Evolutionary conservation across 768 basidiomycete genomes (phyloP), one percentile per base, ranked within the genome.

Genomic region (Terana coerulea): DNA sequence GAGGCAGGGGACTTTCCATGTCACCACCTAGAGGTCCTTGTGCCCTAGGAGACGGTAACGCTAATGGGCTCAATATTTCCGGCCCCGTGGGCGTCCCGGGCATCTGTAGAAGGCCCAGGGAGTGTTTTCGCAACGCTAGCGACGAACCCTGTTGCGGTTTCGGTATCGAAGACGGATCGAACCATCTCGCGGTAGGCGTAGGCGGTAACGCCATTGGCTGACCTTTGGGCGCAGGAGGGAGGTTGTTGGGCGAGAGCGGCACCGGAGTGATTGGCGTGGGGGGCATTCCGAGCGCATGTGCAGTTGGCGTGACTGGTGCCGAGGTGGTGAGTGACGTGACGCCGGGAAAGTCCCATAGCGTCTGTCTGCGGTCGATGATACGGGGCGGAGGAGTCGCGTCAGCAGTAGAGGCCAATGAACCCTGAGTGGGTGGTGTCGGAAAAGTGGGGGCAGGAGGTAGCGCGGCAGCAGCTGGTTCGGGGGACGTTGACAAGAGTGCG

Each of bases 161-260:
- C 11, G 52, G 51, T 26, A 59, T 56, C 3, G 50, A 45, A 14
- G 59, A 50, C 24, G 46, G 50, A 22, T 60, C 62, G 48, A 64
- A 67, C 53, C 58, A 59, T 29, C 60, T 40, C 15, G 52, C 58
- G 1, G 68, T 68, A 5, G 68, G 68, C 0, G 69, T 70, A 14
- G 66, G 61, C 0, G 69, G 69, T 3, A 70, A 56, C 7, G 64
- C 54, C 8, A 69, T 47, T 1, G 63, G 64, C 15, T 58, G 53
- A 0, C 59, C 35, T 33, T 61, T 67, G 30, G 37, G 47, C 10
- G 62, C 36, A 14, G 59, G 59, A 19, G 69, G 69, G 19, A 64
- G 60, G 3, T 48, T 40, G 3, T 53, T 51, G 1, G 63, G 60
- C 19, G 60, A 56, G 8, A 59, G 51, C 2, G 64, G 48, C 4